Conservation (phyloP, 495 filamentous ascomycete genomes). For the Hypoxylon trugodes region DNA sequence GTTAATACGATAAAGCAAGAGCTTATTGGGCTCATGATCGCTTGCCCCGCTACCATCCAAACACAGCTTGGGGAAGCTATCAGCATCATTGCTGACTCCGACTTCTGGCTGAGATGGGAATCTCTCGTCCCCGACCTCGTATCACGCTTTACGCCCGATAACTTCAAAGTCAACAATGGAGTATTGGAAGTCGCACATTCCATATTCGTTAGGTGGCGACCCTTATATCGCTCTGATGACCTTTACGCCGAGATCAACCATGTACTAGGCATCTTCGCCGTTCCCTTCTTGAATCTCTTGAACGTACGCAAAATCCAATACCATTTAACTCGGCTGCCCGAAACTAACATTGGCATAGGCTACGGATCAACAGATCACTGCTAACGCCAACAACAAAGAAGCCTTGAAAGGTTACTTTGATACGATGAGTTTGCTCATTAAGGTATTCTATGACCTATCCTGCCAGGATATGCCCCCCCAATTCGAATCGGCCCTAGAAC, state of each 20-base stretch:
- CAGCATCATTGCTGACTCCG: slow-evolving; percentile 95
- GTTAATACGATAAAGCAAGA: slow-evolving; percentile 90
- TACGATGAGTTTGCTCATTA: slow-evolving; percentile 84
- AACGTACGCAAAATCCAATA: too few species aligned
- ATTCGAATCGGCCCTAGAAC: slow-evolving; percentile 84
- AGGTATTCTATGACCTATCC: slow-evolving; percentile 93
- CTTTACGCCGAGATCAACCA: slow-evolving; percentile 95
- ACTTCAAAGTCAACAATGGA: slow-evolving; percentile 85
- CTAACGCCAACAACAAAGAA: slow-evolving; percentile 75
- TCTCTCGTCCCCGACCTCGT: slow-evolving; percentile 85
- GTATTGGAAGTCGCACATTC: slow-evolving; percentile 97
- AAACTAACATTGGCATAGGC: slow-evolving; percentile 56
- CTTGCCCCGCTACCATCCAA: slow-evolving; percentile 84
- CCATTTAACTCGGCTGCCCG: slow-evolving; percentile 21
- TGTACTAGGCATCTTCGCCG: slow-evolving; percentile 82
- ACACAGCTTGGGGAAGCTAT: slow-evolving; percentile 94
- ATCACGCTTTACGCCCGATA: slow-evolving; percentile 77
- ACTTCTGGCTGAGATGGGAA: slow-evolving; percentile 96
- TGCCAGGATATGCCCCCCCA: slow-evolving; percentile 94
- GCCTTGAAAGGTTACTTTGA: slow-evolving; percentile 77
- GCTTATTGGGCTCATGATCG: slow-evolving; percentile 95
- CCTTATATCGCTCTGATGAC: slow-evolving; percentile 87
- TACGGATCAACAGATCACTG: slow-evolving; percentile 78
- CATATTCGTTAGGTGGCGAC: slow-evolving; percentile 96
- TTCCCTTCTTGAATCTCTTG: slow-evolving; percentile 81